Base-by-base conservation (phyloP, 306 rosid genomes). In the Mimosa pudica region DNA sequence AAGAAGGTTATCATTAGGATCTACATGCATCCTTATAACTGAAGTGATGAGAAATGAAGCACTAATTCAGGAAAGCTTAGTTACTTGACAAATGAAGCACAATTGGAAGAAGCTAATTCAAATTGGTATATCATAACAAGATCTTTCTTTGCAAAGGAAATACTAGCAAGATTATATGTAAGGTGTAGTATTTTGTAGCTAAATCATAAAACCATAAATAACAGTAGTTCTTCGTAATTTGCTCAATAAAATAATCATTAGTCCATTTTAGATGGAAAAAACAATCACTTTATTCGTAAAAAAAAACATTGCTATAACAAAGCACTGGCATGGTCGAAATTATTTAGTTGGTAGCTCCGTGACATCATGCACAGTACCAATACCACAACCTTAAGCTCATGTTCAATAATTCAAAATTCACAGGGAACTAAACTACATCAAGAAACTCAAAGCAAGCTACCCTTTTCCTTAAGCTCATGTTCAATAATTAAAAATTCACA, bases 1-100 rank as follows among this genome's bases (percentile, higher is more conserved):
- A 74, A n/a, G 58, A 65, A 64, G 42, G 48, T 64, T 62, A 73
- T 77, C 41, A 11, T 7, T 33, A 46, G 63, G 41, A 63, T 66
- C 70, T 38, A 62, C 64, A 69, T 35, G 51, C 44, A 77, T 76
- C 52, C 38, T 63, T 69, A 64, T 48, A 33, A 62, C 12, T 30
- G 9, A 33, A 62, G 18, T 32, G 44, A 10, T 12, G 42, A 32
- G 68, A 62, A 30, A 62, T 17, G 6, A 32, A 62, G 42, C 41
- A 8, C 32, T 32, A 62, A 30, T 62, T 32, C 42, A 30, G 42
- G 42, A 62, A 62, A 32, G 42, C 42, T 32, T 4, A 62, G 66
- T 0, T 38, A 58, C 65, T 24, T 8, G 65, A 58, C 24, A 58
- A 58, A 58, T 18, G 63, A 57, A 57, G 63, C 63, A 58, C 13